These are phyloP conservation scores for Penicillium occitanis DNA, from an alignment of 2,329 filamentous ascomycete species.

Conservation along the genomic window DNA sequence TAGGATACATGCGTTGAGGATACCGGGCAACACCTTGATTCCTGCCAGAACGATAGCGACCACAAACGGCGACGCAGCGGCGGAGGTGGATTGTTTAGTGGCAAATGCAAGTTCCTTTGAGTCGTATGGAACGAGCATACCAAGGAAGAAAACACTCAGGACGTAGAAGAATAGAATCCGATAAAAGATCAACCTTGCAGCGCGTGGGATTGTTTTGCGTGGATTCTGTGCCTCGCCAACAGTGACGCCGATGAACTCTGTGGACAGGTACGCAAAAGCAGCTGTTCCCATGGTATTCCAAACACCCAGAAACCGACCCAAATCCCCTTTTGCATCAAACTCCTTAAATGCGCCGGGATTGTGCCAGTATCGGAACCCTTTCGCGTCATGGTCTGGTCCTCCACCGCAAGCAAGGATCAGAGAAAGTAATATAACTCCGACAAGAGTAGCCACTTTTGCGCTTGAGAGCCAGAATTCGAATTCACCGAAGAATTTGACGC, in stretches of 20 bases:
- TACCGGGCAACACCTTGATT: slow-evolving; percentile 60
- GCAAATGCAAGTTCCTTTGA: slow-evolving; percentile 56
- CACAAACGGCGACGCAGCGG: slow-evolving; percentile 69
- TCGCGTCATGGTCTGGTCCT: slow-evolving; percentile 50
- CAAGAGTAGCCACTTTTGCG: slow-evolving; percentile 60
- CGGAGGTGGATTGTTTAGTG: slow-evolving; percentile 35
- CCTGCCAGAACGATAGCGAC: slow-evolving; percentile 64
- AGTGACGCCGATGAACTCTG: slow-evolving; percentile 71
- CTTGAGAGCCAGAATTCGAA: slow-evolving; percentile 63
- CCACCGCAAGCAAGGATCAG: slow-evolving; percentile 23
- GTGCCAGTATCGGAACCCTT: slow-evolving; percentile 64
- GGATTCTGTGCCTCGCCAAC: slow-evolving; percentile 75
- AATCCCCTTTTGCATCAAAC: slow-evolving; percentile 41
- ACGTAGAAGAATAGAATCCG: slow-evolving; percentile 77
- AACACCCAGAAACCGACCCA: slow-evolving; percentile 58
- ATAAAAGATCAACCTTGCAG: slow-evolving; percentile 74
- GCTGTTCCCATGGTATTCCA: slow-evolving; percentile 70
- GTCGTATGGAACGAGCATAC: slow-evolving; percentile 72
- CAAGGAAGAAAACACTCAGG: slow-evolving; percentile 67
- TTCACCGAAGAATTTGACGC: slow-evolving; percentile 60
- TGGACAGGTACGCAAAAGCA: slow-evolving; percentile 72
- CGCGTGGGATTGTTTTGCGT: slow-evolving; percentile 68
- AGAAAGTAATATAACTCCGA: slow-evolving; percentile 35
- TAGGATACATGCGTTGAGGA: slow-evolving; percentile 70
- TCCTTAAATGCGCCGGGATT: slow-evolving; percentile 57